Evolutionary conservation across 2,329 filamentous ascomycete genomes (phyloP), one percentile per base, ranked within the genome.

Genomic region (Beauveria sp.): DNA sequence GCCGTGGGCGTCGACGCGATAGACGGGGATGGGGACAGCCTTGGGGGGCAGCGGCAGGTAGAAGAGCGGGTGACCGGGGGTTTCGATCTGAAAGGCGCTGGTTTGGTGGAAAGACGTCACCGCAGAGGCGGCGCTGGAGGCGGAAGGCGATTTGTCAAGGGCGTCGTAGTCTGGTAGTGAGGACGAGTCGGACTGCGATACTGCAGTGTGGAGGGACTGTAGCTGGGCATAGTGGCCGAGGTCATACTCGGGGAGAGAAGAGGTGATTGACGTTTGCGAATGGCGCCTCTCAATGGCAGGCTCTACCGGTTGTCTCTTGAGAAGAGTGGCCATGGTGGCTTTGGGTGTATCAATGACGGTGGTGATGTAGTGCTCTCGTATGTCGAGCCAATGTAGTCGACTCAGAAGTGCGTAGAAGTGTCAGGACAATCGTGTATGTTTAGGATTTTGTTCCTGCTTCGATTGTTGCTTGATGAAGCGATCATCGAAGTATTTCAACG

Each of bases 11-110:
- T 76, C 69, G 10, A 81, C 67, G 22, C 71, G 62, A 68, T 75
- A 79, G 61, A 81, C 64, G 40, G 73, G 71, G 64, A 81, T 79
- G 3, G 77, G 75, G 1, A 72, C 68, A 1, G 75, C 69, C 5
- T 67, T 69, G 0, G 71, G 69, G 0, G 76, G 71, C 0, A 72
- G 40, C 1, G 80, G 80, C 3, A 80, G 65, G n/a, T 76, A 73
- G 53, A 80, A 63, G 53, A 75, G 66, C 1, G 69, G 66, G 41
- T 79, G 77, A 22, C 82, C 82, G 6, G 63, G 63, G 0, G 78
- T 73, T 63, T 81, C 75, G 65, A 85, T 77, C 63, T 83, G 79
- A 26, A 84, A 73, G 12, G 74, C 72, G 24, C 71, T 70, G 1
- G 77, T 78, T 3, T 80, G 73, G 8, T 60, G 63, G 69, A 84